These are phyloP conservation scores for slime mould (Dictyostelium discoideum) DNA, from an alignment of 78 protist genomes.

Conservation along the genomic window dicty_2.7 NC_007088.5:7332501-7333000, in stretches of 20 bases:
- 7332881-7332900: too few relatives aligned
- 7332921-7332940: too few relatives aligned
- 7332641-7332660: too few relatives aligned
- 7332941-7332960: neutral
- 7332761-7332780: neutral
- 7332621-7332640: too few relatives aligned
- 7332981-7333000: neutral
- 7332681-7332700: too few relatives aligned
- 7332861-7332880: too few relatives aligned
- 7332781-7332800: neutral
- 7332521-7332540: neutral
- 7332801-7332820: neutral
- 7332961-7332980: neutral
- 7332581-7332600: too few relatives aligned
- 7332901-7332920: neutral
- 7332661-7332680: too few relatives aligned
- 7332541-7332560: neutral
- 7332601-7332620: neutral
- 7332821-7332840: too few relatives aligned
- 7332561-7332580: neutral
- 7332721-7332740: too few relatives aligned
- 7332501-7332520: neutral
- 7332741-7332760: neutral
- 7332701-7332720: too few relatives aligned
- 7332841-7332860: too few relatives aligned